These are phyloP conservation scores for Toxicodendron radicans DNA, from an alignment of 345 rosid species.

Conservation along the genomic window DNA sequence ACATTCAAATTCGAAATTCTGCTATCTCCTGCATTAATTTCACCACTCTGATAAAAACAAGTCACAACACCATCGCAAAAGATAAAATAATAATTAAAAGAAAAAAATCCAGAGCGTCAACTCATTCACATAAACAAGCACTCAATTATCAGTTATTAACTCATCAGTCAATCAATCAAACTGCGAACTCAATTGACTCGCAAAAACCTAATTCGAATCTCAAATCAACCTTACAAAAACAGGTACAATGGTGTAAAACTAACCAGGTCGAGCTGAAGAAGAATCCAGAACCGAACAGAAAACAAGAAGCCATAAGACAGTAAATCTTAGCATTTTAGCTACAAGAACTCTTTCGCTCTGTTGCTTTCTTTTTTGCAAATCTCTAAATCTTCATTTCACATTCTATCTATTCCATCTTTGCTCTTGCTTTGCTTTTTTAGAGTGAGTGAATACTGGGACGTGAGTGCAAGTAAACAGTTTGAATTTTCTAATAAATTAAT, in stretches of 20 bases:
- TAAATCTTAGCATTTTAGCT: constrained; percentile 37
- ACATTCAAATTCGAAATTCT: constrained; percentile 8
- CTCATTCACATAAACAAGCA: constrained; percentile 11
- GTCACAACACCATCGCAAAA: not conserved
- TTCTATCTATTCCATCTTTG: constrained; percentile 7
- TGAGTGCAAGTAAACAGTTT: constrained; percentile 37
- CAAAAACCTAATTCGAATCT: constrained; percentile 7
- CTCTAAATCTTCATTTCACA: constrained; percentile 23
- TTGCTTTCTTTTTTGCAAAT: not conserved
- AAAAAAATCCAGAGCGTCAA: constrained; percentile 10
- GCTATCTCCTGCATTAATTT: not conserved
- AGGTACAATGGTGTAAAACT: constrained; percentile 22
- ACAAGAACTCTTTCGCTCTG: not conserved
- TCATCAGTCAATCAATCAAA: constrained; percentile 12
- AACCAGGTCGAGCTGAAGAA: constrained; percentile 53
- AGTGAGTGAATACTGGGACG: constrained; percentile 24
- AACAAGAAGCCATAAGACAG: constrained; percentile 39
- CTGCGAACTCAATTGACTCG: constrained; percentile 12
- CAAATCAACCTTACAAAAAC: not conserved
- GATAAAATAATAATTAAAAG: not conserved
- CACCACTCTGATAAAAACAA: not conserved
- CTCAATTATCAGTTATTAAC: not conserved
- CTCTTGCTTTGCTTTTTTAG: constrained; percentile 11
- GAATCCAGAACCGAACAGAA: constrained; percentile 28
- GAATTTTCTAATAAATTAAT: constrained; percentile 2